Evolutionary conservation across 2,329 filamentous ascomycete species (phyloP).

Genomic region (Atkinsonella hypoxylon): DNA sequence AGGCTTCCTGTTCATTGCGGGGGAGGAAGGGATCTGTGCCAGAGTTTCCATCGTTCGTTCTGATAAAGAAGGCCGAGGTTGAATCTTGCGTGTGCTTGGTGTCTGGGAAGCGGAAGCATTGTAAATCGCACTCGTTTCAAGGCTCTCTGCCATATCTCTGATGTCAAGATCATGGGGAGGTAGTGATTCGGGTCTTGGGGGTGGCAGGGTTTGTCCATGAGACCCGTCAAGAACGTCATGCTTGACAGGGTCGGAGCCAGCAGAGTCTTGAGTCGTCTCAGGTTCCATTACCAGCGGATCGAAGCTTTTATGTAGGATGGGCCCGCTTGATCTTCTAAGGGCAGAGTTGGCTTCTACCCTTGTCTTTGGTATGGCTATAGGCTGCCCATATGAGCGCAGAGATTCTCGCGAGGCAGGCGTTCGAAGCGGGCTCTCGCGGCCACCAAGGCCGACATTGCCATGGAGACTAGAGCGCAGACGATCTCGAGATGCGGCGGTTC

Average conservation of each 20-base stretch:
- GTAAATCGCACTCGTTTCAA: constrained; percentile 2
- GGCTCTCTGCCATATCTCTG: not conserved
- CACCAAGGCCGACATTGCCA: constrained; percentile 10
- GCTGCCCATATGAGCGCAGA: constrained; percentile 8
- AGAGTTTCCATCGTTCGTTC: constrained; percentile 83
- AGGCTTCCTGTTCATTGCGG: constrained; percentile 50
- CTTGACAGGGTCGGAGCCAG: not conserved
- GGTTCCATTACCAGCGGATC: constrained; percentile 2
- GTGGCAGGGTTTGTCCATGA: not conserved
- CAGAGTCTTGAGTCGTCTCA: not conserved
- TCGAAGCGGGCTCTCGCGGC: constrained; percentile 10
- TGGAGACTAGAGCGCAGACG: constrained; percentile 20
- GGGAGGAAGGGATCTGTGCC: constrained; percentile 65
- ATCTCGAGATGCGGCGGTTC: constrained; percentile 27
- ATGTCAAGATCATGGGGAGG: not conserved
- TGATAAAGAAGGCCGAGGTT: constrained; percentile 48
- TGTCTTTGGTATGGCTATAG: constrained; percentile 3
- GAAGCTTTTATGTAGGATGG: constrained; percentile 5
- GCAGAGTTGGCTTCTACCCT: constrained; percentile 8
- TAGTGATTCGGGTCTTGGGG: not conserved
- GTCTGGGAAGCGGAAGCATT: constrained; percentile 9
- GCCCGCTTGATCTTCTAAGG: constrained; percentile 6
- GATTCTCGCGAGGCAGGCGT: constrained; percentile 12
- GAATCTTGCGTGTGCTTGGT: constrained; percentile 13
- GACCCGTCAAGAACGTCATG: not conserved